phyloP scores from a whole-genome alignment of 257 asterid genomes.

The Leonotis leonurus region DNA sequence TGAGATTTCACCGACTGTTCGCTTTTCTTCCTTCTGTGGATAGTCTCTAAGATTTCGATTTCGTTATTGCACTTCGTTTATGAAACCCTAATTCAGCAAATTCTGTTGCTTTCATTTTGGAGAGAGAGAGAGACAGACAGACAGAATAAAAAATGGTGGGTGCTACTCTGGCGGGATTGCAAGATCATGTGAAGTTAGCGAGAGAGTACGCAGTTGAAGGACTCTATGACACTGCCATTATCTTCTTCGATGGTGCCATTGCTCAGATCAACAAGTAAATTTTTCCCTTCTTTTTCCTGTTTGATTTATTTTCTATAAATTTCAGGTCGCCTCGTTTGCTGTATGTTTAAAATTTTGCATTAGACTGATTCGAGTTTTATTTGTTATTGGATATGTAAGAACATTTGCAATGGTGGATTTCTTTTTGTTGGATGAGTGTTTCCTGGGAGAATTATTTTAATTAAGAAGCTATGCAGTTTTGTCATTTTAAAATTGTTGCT shows the following conservation, averaged over 20 bases:
- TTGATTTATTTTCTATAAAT: no score
- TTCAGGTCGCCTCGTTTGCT: background rate
- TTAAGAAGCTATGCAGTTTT: background rate
- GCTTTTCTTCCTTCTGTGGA: background rate
- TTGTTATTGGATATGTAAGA: no score
- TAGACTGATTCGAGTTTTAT: no score
- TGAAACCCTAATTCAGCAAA: conserved; percentile 22
- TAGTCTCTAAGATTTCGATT: conserved; percentile 5
- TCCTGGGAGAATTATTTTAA: background rate
- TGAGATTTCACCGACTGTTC: background rate
- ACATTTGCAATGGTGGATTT: background rate
- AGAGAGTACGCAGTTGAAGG: conserved; percentile 95
- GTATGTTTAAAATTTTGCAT: background rate
- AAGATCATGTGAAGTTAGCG: conserved; percentile 87
- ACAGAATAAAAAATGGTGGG: conserved; percentile 49
- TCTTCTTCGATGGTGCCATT: conserved; percentile 96
- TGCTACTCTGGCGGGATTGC: conserved; percentile 64
- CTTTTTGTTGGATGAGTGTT: background rate
- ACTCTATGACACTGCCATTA: conserved; percentile 72
- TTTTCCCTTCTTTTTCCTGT: no score
- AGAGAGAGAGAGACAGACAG: no score
- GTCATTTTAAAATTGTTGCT: conserved; percentile 8
- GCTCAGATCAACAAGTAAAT: conserved; percentile 93
- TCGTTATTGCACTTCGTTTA: conserved; percentile 1
- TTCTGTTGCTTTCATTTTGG: conserved; percentile 11